Evolutionary conservation across 768 basidiomycete species (phyloP), one percentile per base, ranked within the genome.

Genomic region (Mycena albidolilacea): DNA sequence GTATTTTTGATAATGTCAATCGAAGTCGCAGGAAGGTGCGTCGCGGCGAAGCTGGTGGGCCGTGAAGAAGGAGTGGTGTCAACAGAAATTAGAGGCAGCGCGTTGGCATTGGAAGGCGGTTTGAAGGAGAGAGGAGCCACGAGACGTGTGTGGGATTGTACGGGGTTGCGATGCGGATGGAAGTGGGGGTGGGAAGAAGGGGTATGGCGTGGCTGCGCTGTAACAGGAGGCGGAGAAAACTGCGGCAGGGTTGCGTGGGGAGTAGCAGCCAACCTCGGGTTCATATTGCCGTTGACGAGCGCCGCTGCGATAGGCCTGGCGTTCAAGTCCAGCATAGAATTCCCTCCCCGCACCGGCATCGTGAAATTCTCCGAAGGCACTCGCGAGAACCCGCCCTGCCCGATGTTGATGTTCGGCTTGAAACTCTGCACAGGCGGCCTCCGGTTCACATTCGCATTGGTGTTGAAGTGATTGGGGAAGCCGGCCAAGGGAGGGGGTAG

Each of bases 391-490:
- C 52, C 21, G 64, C 50, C 64, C 48, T 7, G 50, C 5, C 38
- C 63, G 9, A 50, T 7, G 6, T 54, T 44, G 9, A n/a, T 12
- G 7, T 46, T 38, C 23, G 48, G n/a, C 52, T 65, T 41, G n/a
- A 55, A 6, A 23, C 23, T 41, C 64, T 21, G 64, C 64, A 14
- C 54, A 14, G 6, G 17, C 44, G 43, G n/a, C 58, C 30, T 30
- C 30, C 30, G 4, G 30, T 60, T 55, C 44, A 43, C 50, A 14
- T n/a, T 58, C 15, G 37, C 38, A 44, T 39, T 52, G 46, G 39
- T 37, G 44, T 65, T 65, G 63, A 70, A 64, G 23, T 64, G 54
- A 48, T 64, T 63, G 23, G 61, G 52, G 39, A 67, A 67, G 2
- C 65, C 55, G 4, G 43, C 55, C 54, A 67, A 44, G 14, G 54